Conservation (phyloP, 306 rosid genomes). For the Acacia crassicarpa region DNA sequence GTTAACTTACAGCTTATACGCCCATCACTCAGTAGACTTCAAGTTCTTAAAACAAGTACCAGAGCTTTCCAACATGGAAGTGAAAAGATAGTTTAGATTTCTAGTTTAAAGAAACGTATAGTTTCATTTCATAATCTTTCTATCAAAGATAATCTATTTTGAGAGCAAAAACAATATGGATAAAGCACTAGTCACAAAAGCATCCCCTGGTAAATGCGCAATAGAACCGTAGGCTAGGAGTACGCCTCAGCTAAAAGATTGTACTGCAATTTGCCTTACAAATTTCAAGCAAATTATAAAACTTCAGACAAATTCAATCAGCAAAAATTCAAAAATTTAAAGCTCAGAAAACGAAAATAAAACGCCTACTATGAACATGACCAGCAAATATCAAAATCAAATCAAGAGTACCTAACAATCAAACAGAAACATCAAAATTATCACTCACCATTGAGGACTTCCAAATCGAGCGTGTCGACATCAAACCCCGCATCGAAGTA, state of each 20-base stretch:
- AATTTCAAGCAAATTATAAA: neutral
- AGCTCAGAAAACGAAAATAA: neutral
- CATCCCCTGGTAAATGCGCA: no score
- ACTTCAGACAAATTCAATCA: neutral
- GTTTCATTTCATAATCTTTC: neutral
- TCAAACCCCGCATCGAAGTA: slow-evolving; percentile 87
- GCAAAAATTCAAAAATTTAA: neutral
- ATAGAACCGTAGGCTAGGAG: neutral
- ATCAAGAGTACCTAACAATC: neutral
- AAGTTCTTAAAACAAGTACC: neutral
- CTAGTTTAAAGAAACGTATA: neutral
- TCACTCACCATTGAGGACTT: slow-evolving; percentile 64
- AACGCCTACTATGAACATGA: neutral
- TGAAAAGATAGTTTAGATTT: neutral
- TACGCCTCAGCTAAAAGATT: neutral
- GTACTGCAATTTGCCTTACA: neutral
- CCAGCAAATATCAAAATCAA: neutral
- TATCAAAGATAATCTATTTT: neutral
- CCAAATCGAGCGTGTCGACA: slow-evolving; percentile 78
- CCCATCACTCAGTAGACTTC: neutral
- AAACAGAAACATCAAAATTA: neutral
- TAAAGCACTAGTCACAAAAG: neutral
- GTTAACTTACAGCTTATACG: neutral
- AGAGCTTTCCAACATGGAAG: neutral
- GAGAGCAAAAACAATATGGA: neutral